Evolutionary conservation across 805 yeast genomes (phyloP), one percentile per base, ranked within the genome.

Genomic region (Kuraishia molischiana): DNA sequence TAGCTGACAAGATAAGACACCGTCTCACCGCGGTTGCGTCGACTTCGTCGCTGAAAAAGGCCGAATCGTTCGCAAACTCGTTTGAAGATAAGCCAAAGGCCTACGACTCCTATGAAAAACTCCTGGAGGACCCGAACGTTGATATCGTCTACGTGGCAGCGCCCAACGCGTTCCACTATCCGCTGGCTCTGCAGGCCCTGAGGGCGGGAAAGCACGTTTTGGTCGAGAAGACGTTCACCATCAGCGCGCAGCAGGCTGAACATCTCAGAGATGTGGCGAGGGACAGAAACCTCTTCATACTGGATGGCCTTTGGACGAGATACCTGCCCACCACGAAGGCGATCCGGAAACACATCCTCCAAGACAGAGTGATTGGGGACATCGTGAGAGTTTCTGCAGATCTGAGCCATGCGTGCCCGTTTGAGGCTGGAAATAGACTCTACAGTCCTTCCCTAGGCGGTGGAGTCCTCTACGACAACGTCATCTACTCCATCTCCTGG

Each of bases 291-390:
- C 50, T 63, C 32, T 72, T 68, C 41, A 56, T 76, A 22, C 68
- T 75, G 77, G 83, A 76, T 49, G 81, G 74, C 2, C 66, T 69
- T 29, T 72, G 79, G 79, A 64, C 77, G 3, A 59, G 73, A 34
- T 71, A 66, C 43, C 64, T 68, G 53, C 80, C 81, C 1, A 44
- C 67, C 3, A 49, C 64, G 19, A 44, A 46, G 22, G 52, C 56
- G 34, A 49, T 64, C 37, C 44, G 57, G 39, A 40, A 56, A 29
- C 50, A 56, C 40, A 22, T 22, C 8, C 56, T 57, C 43, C 56
- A 61, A 28, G 59, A 65, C 29, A 59, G 60, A 38, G 50, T 59
- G 9, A 46, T 74, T 34, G 82, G 82, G 4, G 67, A 66, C 13
- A 53, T 72, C 13, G 56, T 55, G 44, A 57, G 77, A 34, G 51